Percentiles rank a stretch among this genome's conserved stretches.
phyloP scores from a whole-genome alignment of 805 yeast genomes.

The Groenewaldozyma salmanticensis region DNA sequence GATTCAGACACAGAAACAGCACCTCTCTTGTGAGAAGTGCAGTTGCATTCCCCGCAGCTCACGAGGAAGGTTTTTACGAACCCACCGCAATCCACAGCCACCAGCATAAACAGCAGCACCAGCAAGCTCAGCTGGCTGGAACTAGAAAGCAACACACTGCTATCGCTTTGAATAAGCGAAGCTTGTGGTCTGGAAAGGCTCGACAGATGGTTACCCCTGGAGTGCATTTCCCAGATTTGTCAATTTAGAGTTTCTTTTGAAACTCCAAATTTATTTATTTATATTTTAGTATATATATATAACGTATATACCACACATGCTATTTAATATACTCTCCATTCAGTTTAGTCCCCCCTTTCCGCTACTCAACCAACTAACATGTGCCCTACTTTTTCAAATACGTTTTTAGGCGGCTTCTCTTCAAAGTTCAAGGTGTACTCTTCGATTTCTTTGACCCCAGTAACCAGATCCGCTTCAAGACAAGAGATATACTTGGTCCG shows the following conservation, averaged over 20 bases:
- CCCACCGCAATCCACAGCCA: constrained; percentile 17
- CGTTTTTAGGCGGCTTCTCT: constrained; percentile 15
- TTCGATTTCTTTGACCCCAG: constrained; percentile 57
- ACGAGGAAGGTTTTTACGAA: constrained; percentile 1
- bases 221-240: not conserved
- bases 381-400: constrained; percentile 13
- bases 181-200: constrained; percentile 25
- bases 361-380: no score
- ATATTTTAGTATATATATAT: not conserved
- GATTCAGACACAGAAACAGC: constrained; percentile 13
- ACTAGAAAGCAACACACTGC: not conserved
- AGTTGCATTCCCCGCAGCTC: constrained; percentile 1
- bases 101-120: not conserved
- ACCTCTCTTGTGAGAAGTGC: constrained; percentile 3
- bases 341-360: no score
- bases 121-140: not conserved
- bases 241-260: not conserved
- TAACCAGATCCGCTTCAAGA: constrained; percentile 48
- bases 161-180: constrained; percentile 10
- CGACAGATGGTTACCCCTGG: constrained; percentile 20
- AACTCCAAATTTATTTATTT: not conserved
- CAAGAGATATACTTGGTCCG: constrained; percentile 11
- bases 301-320: not conserved
- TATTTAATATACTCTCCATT: not conserved
- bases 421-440: constrained; percentile 43